phyloP scores from a whole-genome alignment of 139 green algal species.

The Micractinium sp. region DNA sequence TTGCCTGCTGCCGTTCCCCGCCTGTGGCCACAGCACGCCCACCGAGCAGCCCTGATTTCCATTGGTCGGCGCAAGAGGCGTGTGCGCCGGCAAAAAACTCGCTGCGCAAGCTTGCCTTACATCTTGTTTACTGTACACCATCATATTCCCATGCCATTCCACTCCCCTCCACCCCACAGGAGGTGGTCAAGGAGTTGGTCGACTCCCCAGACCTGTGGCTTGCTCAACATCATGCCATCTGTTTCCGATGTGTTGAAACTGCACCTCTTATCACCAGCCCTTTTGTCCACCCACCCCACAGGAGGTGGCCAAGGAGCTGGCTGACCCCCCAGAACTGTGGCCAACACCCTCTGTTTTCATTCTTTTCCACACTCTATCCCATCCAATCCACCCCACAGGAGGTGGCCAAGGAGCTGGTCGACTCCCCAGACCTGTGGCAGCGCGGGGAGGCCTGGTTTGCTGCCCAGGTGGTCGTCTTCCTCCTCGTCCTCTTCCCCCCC shows the following conservation, averaged over 20 bases:
- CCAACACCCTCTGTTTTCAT: neutral
- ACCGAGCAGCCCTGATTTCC: no score
- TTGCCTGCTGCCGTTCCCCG: no score
- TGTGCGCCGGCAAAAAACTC: no score
- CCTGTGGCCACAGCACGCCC: neutral
- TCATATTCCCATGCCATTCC: neutral
- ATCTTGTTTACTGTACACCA: constrained; percentile 27
- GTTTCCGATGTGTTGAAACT: no score
- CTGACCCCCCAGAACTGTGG: constrained; percentile 46
- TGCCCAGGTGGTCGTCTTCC: constrained; percentile 39
- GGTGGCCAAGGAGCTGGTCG: constrained; percentile 51
- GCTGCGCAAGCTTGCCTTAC: no score
- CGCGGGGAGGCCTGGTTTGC: constrained; percentile 57
- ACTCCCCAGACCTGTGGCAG: constrained; percentile 48
- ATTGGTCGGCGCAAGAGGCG: no score
- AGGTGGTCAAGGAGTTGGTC: constrained; percentile 54
- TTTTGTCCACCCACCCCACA: neutral
- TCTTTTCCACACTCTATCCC: neutral
- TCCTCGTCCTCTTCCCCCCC: constrained; percentile 55
- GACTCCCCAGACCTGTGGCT: constrained; percentile 47
- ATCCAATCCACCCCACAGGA: constrained; percentile 42
- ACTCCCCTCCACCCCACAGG: constrained; percentile 28
- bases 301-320: constrained; percentile 59
- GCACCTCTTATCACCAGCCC: neutral
- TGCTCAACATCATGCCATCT: neutral